Evolutionary conservation across 768 basidiomycete species (phyloP).

Genomic region (Cyclocybe aegerita): DNA sequence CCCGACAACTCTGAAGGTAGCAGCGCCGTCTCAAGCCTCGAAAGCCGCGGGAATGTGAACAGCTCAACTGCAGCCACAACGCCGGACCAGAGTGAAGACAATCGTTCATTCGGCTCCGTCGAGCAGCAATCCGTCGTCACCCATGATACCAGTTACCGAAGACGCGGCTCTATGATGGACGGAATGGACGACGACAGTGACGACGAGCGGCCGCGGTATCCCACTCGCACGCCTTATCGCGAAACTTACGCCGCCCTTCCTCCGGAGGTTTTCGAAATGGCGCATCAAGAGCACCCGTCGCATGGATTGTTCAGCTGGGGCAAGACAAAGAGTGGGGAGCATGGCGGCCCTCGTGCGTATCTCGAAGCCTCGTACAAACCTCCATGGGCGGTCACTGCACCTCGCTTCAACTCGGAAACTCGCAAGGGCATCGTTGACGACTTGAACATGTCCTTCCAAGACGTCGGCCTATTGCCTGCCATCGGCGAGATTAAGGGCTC

Average conservation of each 20-base stretch:
- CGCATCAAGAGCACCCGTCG: slow-evolving; percentile 26
- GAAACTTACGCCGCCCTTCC: slow-evolving; percentile 64
- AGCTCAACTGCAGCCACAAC: slow-evolving; percentile 13
- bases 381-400: slow-evolving; percentile 67
- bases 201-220: slow-evolving; percentile 23
- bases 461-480: slow-evolving; percentile 74
- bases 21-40: slow-evolving; percentile 18
- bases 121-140: slow-evolving; percentile 16
- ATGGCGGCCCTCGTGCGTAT: slow-evolving; percentile 16
- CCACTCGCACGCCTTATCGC: slow-evolving; percentile 56
- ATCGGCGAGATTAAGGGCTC: slow-evolving; percentile 30
- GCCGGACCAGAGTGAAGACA: slow-evolving; percentile 12
- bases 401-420: slow-evolving; percentile 65
- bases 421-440: slow-evolving; percentile 67
- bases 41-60: slow-evolving; percentile 14
- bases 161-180: slow-evolving; percentile 31
- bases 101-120: slow-evolving; percentile 8
- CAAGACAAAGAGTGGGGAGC: slow-evolving; percentile 18
- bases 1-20: slow-evolving; percentile 24
- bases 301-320: slow-evolving; percentile 25
- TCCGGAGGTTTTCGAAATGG: slow-evolving; percentile 48
- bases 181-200: slow-evolving; percentile 35
- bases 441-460: slow-evolving; percentile 74
- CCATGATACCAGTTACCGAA: slow-evolving; percentile 21
- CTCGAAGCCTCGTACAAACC: slow-evolving; percentile 30